Evolutionary conservation across 1,284 basidiomycete genomes (phyloP).

Genomic region (Irpex sp.): DNA sequence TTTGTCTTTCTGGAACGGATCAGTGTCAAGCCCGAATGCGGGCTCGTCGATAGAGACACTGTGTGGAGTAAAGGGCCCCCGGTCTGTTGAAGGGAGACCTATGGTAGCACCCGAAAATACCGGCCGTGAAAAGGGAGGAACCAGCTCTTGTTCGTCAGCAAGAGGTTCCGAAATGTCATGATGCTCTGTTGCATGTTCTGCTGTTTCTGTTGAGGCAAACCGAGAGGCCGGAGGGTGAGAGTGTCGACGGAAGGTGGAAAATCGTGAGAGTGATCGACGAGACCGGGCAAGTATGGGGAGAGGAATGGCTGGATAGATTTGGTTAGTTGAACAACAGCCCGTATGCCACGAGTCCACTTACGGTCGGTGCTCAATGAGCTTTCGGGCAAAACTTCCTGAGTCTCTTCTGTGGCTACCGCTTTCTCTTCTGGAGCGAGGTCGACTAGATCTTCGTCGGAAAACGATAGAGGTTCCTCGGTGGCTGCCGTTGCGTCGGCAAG

Average conservation of each 20-base stretch:
- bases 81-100: not conserved
- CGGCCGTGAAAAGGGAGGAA: not conserved
- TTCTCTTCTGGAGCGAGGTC: conserved; percentile 13
- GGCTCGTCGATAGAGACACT: conserved; percentile 6
- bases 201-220: not conserved
- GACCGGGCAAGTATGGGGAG: not conserved
- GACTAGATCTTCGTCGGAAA: conserved; percentile 17
- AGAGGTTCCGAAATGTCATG: not conserved
- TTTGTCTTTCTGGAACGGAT: conserved; percentile 28
- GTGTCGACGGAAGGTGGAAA: not conserved
- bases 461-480: conserved; percentile 14
- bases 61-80: not conserved
- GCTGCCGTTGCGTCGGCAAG: not conserved
- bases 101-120: not conserved
- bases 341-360: not conserved
- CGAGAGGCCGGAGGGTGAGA: not conserved
- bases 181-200: not conserved
- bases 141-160: not conserved
- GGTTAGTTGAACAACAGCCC: no score
- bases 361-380: not conserved
- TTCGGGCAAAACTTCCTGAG: not conserved
- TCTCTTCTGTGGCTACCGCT: conserved; percentile 4
- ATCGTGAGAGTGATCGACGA: not conserved
- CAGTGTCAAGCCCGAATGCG: conserved; percentile 32
- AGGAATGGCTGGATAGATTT: not conserved